Evolutionary conservation across 2,329 filamentous ascomycete genomes (phyloP).

Genomic region (Fusarium tupiense): DNA sequence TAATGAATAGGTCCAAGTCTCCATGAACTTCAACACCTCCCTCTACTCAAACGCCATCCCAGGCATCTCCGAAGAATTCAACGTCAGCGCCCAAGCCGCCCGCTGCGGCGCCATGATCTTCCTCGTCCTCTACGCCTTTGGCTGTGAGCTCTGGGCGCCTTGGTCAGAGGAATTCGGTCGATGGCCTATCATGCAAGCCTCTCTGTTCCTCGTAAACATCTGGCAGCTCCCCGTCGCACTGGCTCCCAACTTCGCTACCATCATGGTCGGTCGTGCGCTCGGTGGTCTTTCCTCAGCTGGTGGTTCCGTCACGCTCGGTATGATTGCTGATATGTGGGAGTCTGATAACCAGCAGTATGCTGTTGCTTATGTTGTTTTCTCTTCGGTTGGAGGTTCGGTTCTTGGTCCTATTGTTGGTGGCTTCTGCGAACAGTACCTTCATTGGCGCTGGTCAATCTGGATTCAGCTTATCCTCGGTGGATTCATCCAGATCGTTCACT

Average conservation of each 20-base stretch:
- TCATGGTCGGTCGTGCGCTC: conserved; percentile 76
- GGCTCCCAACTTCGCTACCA: conserved; percentile 75
- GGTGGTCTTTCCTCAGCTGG: conserved; percentile 77
- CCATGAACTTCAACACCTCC: conserved; percentile 83
- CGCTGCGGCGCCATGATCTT: conserved; percentile 82
- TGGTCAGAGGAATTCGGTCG: conserved; percentile 87
- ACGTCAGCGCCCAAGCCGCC: conserved; percentile 73
- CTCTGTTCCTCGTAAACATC: conserved; percentile 79
- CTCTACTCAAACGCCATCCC: conserved; percentile 75
- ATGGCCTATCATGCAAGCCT: conserved; percentile 77
- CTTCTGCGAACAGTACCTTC: conserved; percentile 73
- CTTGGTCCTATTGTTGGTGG: conserved; percentile 83
- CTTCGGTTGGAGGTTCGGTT: conserved; percentile 80
- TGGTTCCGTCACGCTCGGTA: conserved; percentile 77
- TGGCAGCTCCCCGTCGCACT: conserved; percentile 79
- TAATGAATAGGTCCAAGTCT: conserved; percentile 66
- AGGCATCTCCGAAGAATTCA: conserved; percentile 74
- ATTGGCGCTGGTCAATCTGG: conserved; percentile 83
- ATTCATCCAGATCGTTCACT: conserved; percentile 73
- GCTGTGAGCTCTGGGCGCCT: conserved; percentile 88
- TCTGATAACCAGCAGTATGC: conserved; percentile 78
- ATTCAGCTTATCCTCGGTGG: conserved; percentile 83
- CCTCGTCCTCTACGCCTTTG: conserved; percentile 82
- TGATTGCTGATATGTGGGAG: conserved; percentile 81
- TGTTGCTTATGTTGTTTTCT: conserved; percentile 80